Base-by-base conservation (phyloP, 129 eudicot genomes). In the Lactuca sativa region DNA sequence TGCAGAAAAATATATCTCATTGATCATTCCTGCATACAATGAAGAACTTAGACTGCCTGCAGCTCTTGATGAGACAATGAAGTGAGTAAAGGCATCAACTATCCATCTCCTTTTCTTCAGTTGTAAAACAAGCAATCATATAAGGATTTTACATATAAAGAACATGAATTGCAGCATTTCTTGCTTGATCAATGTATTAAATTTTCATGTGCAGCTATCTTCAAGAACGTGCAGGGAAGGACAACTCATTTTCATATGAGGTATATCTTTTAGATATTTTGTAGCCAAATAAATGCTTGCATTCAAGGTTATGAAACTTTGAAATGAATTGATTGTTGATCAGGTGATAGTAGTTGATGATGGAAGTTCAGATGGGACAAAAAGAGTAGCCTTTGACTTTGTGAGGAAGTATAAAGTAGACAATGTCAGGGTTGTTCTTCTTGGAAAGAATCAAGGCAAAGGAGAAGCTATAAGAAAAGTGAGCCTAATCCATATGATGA, bases 381-480 rank as follows among this genome's bases (percentile, higher is more conserved):
- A 80, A 68, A 59, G 85, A 75, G 92, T 88, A 64, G 97, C 92
- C 3, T 91, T 85, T 83, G 90, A 91, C 40, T 91, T 78, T 73
- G 95, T 88, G 69, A 87, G 81, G 77, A 91, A 76, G 76, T 85
- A 83, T 76, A 87, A 76, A 57, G 92, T 91, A 64, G 92, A 91
- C 30, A 85, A 85, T 58, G 95, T 93, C 54, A 85, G 99, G 78
- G 88, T 93, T 56, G 78, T 93, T 60, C 97, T 93, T 78, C 95
- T 93, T 71, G 99, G 97, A 61, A 84, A 81, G 67, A 93, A 93
- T 81, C 88, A 87, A 79, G 99, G 99, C 14, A 93, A 93, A 80
- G 99, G 99, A 80, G 99, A 93, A 87, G 99, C 99, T 49, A 93
- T 93, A 77, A 78, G 99, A 83, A 93, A 93, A 90, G 99, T 93